Conservation (phyloP, 495 filamentous ascomycete species). For the Aspergillus steynii region DNA sequence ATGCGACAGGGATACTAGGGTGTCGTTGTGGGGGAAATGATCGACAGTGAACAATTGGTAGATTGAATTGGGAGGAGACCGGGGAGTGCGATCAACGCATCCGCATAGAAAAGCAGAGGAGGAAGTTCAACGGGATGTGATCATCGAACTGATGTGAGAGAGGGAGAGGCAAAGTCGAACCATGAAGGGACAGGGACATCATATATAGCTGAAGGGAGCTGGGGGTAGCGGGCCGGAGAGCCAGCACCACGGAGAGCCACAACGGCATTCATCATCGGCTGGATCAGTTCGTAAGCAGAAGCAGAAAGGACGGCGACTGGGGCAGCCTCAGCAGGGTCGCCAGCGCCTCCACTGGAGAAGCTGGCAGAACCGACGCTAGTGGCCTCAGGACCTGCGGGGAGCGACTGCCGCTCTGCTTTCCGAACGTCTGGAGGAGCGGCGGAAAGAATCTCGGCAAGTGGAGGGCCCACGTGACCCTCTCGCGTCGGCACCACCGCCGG, state of each 20-base stretch:
- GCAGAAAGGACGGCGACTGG: not conserved
- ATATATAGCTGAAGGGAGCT: constrained; percentile 33
- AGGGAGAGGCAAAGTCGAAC: constrained; percentile 11
- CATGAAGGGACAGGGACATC: constrained; percentile 11
- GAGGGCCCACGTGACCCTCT: constrained; percentile 30
- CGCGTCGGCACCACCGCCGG: constrained; percentile 31
- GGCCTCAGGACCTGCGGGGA: not conserved
- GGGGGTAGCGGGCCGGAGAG: constrained; percentile 27
- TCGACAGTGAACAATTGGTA: constrained; percentile 9
- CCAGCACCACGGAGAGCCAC: constrained; percentile 30
- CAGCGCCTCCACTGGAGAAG: constrained; percentile 5
- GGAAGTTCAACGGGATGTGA: not conserved
- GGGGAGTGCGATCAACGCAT: constrained; percentile 10
- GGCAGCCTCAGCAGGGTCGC: constrained; percentile 8
- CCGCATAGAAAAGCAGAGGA: not conserved
- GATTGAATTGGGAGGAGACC: not conserved
- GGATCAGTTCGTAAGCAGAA: constrained; percentile 24
- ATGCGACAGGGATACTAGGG: not conserved
- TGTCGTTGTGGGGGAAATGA: constrained; percentile 2
- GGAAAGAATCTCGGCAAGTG: constrained; percentile 38
- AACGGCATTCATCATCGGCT: constrained; percentile 46
- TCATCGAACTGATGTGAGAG: constrained; percentile 10
- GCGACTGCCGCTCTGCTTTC: constrained; percentile 30
- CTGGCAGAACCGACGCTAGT: not conserved
- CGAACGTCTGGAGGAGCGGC: constrained; percentile 19